Base-by-base conservation (phyloP, 306 rosid genomes). In the Lablab purpureus region DNA sequence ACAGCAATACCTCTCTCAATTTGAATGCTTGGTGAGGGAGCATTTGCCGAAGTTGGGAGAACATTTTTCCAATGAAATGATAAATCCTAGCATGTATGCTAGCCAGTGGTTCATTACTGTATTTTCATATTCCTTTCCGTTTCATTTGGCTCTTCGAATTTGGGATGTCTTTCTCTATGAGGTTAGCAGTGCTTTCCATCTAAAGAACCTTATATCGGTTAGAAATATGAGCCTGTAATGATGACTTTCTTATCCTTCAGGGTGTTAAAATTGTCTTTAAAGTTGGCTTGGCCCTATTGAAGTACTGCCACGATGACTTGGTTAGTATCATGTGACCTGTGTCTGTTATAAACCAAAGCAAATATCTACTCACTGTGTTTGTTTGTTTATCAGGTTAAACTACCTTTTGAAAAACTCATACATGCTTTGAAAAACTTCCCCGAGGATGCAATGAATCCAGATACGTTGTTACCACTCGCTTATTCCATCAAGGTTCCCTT, bases 71-170 rank as follows among this genome's bases (percentile, higher is more conserved):
- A 70, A 59, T 18, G 99, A 95, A 85, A 87, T 91, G 98, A 95
- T 95, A 83, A 93, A 93, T 87, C 99, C 99, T 58, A 95, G 98
- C 91, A 95, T 95, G 99, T 95, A 95, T 73, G 99, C 97, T 55
- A 95, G 99, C 85, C 99, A 95, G 82, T 95, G 99, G 99, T 95
- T 95, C 84, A 95, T 95, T 51, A 95, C 98, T 21, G 98, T 95
- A 77, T 95, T 95, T 87, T 91, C 99, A 43, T 93, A 95, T 84
- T 95, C 99, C 72, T 93, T 95, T 84, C 99, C 99, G 1, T 95
- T 95, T 88, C 98, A 91, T 84, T 84, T 95, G 84, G 98, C 99
- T 83, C 96, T 95, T 76, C 91, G 98, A 85, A 93, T 95, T 58
- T 95, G 99, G 99, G 99, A 95, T 80, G 99, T 93, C 60, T 95